Evolutionary conservation across 2,329 filamentous ascomycete genomes (phyloP).

Genomic region (Claviceps sp.): DNA sequence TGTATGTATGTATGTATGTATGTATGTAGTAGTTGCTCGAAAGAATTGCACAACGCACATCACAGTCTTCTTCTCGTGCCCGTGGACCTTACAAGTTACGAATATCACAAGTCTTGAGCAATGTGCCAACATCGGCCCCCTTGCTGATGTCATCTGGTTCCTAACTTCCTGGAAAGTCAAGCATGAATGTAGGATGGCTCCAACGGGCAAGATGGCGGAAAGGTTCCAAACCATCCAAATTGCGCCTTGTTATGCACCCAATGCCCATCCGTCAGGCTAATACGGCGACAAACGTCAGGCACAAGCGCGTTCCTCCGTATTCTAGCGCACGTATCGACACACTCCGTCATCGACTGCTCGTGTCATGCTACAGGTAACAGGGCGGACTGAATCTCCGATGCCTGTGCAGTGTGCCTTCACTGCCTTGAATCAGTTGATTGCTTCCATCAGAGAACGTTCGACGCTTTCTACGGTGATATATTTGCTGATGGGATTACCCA

Average conservation of each 20-base stretch:
- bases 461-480: no score
- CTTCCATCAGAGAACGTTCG: background rate
- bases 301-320: background rate
- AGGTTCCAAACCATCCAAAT: background rate
- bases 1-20: no score
- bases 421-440: no score
- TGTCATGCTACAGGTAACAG: background rate
- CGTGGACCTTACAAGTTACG: background rate
- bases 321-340: background rate
- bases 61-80: background rate
- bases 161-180: background rate
- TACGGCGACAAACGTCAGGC: background rate
- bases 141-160: background rate
- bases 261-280: no score
- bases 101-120: background rate
- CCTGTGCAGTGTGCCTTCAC: background rate
- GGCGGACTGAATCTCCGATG: background rate
- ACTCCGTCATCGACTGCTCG: background rate
- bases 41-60: background rate
- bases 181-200: background rate
- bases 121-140: background rate
- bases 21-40: background rate
- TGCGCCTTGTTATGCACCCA: constrained; percentile 3
- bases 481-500: no score
- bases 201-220: background rate